Conservation (phyloP, 2,329 filamentous ascomycete species). For the Dichotomopilus funicola region DNA sequence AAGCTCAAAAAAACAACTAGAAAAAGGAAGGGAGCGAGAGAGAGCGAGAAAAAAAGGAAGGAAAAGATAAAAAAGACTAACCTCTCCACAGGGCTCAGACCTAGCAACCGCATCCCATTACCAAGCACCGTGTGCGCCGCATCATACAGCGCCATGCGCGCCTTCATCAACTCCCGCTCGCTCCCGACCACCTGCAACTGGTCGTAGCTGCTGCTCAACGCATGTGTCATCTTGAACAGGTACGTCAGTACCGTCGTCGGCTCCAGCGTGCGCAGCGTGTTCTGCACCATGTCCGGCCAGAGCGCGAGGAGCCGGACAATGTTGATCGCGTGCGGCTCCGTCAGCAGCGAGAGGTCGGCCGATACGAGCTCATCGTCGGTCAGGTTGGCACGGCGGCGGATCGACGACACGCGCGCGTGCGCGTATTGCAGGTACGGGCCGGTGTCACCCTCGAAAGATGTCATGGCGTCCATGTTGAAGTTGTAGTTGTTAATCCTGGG, state of each 20-base stretch:
- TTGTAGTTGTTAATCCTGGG: slow-evolving; percentile 57
- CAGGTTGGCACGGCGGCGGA: slow-evolving; percentile 51
- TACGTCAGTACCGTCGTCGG: slow-evolving; percentile 54
- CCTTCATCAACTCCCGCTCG: slow-evolving; percentile 63
- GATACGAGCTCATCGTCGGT: slow-evolving; percentile 50
- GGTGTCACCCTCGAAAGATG: slow-evolving; percentile 77
- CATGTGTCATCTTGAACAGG: slow-evolving; percentile 81
- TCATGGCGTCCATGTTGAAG: slow-evolving; percentile 78
- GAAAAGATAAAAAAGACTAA: slow-evolving; percentile 10
- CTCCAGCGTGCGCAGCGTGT: slow-evolving; percentile 75
- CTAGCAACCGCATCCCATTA: slow-evolving; percentile 79
- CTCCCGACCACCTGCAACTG: slow-evolving; percentile 76
- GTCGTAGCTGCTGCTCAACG: slow-evolving; percentile 73
- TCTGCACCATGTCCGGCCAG: slow-evolving; percentile 79
- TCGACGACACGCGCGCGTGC: slow-evolving; percentile 64
- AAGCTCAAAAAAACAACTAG: too few species aligned
- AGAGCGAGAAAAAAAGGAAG: background rate
- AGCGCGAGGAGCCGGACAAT: slow-evolving; percentile 70
- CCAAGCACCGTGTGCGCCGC: slow-evolving; percentile 66
- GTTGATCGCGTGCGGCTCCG: slow-evolving; percentile 65
- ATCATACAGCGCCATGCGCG: slow-evolving; percentile 72
- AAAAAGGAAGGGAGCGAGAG: too few species aligned
- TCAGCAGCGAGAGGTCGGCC: slow-evolving; percentile 62
- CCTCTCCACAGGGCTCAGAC: slow-evolving; percentile 69
- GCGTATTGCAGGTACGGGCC: slow-evolving; percentile 82